Base-by-base conservation (phyloP, 352 stramenopile genomes). In the Phytophthora fragariae region DNA sequence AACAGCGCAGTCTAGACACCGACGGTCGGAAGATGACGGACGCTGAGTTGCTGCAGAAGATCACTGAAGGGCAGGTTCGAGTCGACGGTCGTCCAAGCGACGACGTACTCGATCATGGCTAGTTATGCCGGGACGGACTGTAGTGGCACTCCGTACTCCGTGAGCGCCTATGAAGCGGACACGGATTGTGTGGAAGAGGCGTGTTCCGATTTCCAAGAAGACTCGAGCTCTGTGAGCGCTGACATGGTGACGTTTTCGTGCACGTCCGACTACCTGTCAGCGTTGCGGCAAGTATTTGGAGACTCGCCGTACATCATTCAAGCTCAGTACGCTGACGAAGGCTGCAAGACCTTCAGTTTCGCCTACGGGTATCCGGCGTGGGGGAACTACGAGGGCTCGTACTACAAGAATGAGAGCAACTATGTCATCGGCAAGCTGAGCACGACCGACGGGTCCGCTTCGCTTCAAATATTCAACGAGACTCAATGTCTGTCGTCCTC, bases 1-100 rank as follows among this genome's bases (percentile, higher is more conserved):
- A 77, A 19, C 78, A 82, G 47, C 65, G 33, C n/a, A 74, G 24
- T n/a, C 55, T 62, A 9, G 39, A 62, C 10, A 50, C 14, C 2
- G 19, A 44, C 5, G 55, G 54, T 53, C 57, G 62, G 4, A 27
- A 53, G 37, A 57, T 68, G 57, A 21, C 66, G 6, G 63, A 72
- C 35, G 50, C 58, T 14, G 61, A 53, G 1, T 39, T 76, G 29
- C 21, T 69, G n/a, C 62, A 69, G 37, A 73, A 72, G 31, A 57
- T 80, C 31, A 58, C 64, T 11, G 29, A 37, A 1, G 73, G 69
- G 1, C 37, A 33, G 7, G n/a, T 75, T 27, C 64, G 61, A 33
- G 73, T 77, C 9, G 31, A 68, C 41, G 3, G 41, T n/a, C 3
- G 41, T 50, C 15, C 41, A 50, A 9, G 41, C 41, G 17, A 21